phyloP scores from a whole-genome alignment of 2,329 filamentous ascomycete genomes.

The Sporothrix pseudoabietina region DNA sequence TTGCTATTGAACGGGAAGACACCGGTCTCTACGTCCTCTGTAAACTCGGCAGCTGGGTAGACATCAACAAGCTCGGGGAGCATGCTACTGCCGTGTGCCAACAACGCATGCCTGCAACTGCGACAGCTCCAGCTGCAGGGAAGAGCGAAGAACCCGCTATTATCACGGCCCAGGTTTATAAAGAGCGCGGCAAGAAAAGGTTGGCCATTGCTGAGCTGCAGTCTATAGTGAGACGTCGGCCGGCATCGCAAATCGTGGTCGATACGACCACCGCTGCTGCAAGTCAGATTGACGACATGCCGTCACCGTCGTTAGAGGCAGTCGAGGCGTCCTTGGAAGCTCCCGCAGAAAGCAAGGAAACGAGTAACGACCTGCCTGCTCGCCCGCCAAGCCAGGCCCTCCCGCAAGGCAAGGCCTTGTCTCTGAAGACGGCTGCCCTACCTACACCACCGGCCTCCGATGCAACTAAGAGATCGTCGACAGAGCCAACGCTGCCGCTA shows the following conservation, averaged over 20 bases:
- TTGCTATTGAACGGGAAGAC: constrained; percentile 67
- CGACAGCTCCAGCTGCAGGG: constrained; percentile 29
- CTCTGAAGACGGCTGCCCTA: neutral
- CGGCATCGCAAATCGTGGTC: constrained; percentile 50
- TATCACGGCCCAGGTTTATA: constrained; percentile 52
- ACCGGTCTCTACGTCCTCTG: constrained; percentile 67
- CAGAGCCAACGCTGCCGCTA: neutral
- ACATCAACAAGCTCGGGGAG: constrained; percentile 55
- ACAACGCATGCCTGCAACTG: constrained; percentile 38
- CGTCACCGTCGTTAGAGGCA: neutral
- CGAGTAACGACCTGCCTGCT: constrained; percentile 6
- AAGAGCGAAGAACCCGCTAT: constrained; percentile 37
- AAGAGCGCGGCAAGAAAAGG: constrained; percentile 57
- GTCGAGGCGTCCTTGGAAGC: neutral
- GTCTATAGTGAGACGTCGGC: constrained; percentile 59
- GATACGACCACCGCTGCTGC: constrained; percentile 38
- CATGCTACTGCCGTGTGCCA: constrained; percentile 53
- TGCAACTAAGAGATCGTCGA: constrained; percentile 11
- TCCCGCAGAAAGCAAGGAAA: neutral
- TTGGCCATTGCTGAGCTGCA: constrained; percentile 66
- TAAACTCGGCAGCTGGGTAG: constrained; percentile 67
- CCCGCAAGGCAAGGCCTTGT: neutral
- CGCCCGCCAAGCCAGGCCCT: constrained; percentile 15
- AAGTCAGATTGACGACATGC: neutral
- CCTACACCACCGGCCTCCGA: constrained; percentile 30